Percentiles rank a stretch among this genome's conserved stretches.
phyloP scores from a whole-genome alignment of 768 basidiomycete genomes.

The Pleurotus giganteus region DNA sequence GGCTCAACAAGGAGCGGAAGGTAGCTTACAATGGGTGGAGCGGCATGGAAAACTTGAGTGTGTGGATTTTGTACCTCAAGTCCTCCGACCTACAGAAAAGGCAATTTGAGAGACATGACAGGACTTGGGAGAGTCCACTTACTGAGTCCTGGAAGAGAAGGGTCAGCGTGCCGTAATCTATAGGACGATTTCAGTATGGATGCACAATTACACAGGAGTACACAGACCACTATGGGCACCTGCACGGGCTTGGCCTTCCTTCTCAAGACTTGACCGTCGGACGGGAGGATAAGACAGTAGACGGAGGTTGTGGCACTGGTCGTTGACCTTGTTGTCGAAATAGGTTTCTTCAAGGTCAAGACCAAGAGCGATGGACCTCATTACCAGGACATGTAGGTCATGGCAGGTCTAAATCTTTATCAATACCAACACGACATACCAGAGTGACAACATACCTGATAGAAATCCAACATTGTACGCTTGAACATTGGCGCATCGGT shows the following conservation, averaged over 20 bases:
- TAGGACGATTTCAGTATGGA: background rate
- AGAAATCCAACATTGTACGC: slow-evolving; percentile 72
- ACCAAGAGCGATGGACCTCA: slow-evolving; percentile 85
- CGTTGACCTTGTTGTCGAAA: slow-evolving; percentile 73
- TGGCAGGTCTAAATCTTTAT: slow-evolving; percentile 58
- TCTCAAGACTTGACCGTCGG: slow-evolving; percentile 49
- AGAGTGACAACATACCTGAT: slow-evolving; percentile 41
- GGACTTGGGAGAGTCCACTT: slow-evolving; percentile 13
- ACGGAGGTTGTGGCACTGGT: slow-evolving; percentile 79
- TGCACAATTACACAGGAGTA: background rate
- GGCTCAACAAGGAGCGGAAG: background rate
- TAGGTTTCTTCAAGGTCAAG: slow-evolving; percentile 69
- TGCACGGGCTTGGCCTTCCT: slow-evolving; percentile 74
- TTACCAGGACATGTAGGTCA: slow-evolving; percentile 68
- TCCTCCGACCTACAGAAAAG: slow-evolving; percentile 62
- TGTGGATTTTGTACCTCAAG: slow-evolving; percentile 81
- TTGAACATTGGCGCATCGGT: slow-evolving; percentile 64
- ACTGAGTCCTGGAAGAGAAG: slow-evolving; percentile 78
- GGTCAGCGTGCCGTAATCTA: slow-evolving; percentile 81
- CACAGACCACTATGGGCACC: slow-evolving; percentile 73
- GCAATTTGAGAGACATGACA: background rate
- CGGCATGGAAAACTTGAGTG: slow-evolving; percentile 68
- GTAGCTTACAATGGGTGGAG: slow-evolving; percentile 66
- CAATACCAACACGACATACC: slow-evolving; percentile 5
- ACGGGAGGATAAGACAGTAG: slow-evolving; percentile 83